These are phyloP conservation scores for Eucalyptus brandiana DNA, from an alignment of 345 rosid species.

Conservation along the genomic window DNA sequence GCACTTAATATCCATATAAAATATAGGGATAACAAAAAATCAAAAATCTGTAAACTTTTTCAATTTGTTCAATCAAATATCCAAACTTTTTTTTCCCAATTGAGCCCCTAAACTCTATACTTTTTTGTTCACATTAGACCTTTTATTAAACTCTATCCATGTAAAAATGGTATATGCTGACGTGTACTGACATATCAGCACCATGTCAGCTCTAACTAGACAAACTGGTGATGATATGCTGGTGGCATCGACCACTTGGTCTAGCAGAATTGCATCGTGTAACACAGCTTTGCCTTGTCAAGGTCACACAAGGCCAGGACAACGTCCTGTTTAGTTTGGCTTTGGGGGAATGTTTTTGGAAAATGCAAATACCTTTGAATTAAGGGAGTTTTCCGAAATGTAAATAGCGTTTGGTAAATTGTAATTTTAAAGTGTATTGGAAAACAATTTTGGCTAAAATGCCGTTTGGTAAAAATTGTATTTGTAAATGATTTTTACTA, in stretches of 20 bases:
- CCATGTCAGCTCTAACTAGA: not conserved
- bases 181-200: not conserved
- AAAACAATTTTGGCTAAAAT: too few relatives aligned
- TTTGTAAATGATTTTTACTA: too few relatives aligned
- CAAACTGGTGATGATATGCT: not conserved
- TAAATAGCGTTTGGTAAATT: too few relatives aligned
- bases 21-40: not conserved
- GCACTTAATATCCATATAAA: not conserved
- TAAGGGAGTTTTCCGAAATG: too few relatives aligned
- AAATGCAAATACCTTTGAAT: too few relatives aligned
- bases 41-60: not conserved
- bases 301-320: not conserved
- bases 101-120: not conserved
- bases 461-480: too few relatives aligned
- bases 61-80: not conserved
- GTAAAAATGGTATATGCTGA: not conserved
- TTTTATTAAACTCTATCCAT: not conserved
- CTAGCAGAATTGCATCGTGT: not conserved
- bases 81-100: not conserved
- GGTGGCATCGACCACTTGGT: not conserved
- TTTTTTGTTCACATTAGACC: not conserved
- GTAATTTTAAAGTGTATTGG: too few relatives aligned
- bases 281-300: not conserved
- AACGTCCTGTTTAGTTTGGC: accelerated
- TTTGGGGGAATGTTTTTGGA: too few relatives aligned